Evolutionary conservation across 2,329 filamentous ascomycete genomes (phyloP), one percentile per base, ranked within the genome.

Genomic region (Didymosphaeria variabile): DNA sequence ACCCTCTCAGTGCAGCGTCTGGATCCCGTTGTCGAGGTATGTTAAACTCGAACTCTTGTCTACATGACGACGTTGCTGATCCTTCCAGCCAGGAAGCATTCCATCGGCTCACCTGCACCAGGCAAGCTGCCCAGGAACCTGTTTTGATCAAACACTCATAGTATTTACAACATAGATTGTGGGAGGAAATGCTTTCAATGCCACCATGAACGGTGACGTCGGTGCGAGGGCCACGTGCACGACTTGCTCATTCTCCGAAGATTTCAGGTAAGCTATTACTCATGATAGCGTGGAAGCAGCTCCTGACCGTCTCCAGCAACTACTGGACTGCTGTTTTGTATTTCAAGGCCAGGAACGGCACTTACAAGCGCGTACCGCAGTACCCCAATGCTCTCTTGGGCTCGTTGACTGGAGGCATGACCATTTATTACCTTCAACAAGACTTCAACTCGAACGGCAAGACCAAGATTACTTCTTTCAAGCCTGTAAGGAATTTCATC

Each of bases 391-490:
- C 68, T 1, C 36, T 68, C 12, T 66, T 68, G 5, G 67, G 67
- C 19, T 67, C 69, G 10, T 72, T 74, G 55, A 73, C 71, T 45
- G 71, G 71, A 45, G 72, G 72, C 12, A 73, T 74, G 72, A 75
- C 72, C 8, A 63, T 75, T 51, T 75, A 75, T 58, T 73, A 74
- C 47, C 72, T 68, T 0, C 71, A 75, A 64, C 61, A 74, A 49
- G 74, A 76, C 55, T 80, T 81, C 67, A 77, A 72, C 65, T 76
- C 73, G 21, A 73, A 75, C 36, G 69, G 70, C n/a, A 72, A 71
- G 45, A 58, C 70, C 19, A 72, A 72, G 52, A 72, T 73, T 31
- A 75, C 64, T 5, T 63, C 71, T 1, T 69, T 75, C 5, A 62
- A 64, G 8, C 51, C 51, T 32, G 65, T 72, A 45, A 54, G 51